These are phyloP conservation scores for Ilyonectria destructans DNA, from an alignment of 2,329 filamentous ascomycete genomes.

Conservation along the genomic window DNA sequence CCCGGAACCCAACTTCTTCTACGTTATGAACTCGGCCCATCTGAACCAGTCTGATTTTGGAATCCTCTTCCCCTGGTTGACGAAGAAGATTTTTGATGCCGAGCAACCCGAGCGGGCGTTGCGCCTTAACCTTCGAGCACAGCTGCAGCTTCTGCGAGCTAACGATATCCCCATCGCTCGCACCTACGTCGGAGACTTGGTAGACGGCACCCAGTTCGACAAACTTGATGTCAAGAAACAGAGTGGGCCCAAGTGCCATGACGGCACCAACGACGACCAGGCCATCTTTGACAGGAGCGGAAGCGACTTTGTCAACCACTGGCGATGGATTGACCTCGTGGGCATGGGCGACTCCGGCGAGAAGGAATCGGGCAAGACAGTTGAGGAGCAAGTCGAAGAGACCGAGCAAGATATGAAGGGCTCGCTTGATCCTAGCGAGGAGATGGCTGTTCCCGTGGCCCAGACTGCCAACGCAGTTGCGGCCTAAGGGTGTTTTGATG, in stretches of 20 bases:
- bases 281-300: constrained; percentile 66
- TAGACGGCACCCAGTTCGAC: constrained; percentile 62
- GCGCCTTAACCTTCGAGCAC: constrained; percentile 72
- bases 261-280: constrained; percentile 64
- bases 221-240: constrained; percentile 51
- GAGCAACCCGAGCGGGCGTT: constrained; percentile 73
- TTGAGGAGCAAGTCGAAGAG: constrained; percentile 54
- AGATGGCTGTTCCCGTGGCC: constrained; percentile 30
- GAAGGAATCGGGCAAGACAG: constrained; percentile 50
- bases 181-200: constrained; percentile 66
- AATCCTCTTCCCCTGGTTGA: constrained; percentile 83
- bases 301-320: constrained; percentile 60
- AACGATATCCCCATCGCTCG: constrained; percentile 66
- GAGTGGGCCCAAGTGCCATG: constrained; percentile 43
- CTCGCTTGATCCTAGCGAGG: constrained; percentile 55
- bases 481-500: constrained; percentile 29
- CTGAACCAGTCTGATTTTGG: constrained; percentile 89
- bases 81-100: constrained; percentile 71
- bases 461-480: constrained; percentile 38
- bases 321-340: constrained; percentile 69
- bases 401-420: constrained; percentile 55
- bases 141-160: constrained; percentile 70
- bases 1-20: constrained; percentile 79
- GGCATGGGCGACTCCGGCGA: constrained; percentile 61
- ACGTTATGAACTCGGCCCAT: constrained; percentile 82